phyloP scores from a whole-genome alignment of 441 rosid species.

The Adansonia madagascariensis region DNA sequence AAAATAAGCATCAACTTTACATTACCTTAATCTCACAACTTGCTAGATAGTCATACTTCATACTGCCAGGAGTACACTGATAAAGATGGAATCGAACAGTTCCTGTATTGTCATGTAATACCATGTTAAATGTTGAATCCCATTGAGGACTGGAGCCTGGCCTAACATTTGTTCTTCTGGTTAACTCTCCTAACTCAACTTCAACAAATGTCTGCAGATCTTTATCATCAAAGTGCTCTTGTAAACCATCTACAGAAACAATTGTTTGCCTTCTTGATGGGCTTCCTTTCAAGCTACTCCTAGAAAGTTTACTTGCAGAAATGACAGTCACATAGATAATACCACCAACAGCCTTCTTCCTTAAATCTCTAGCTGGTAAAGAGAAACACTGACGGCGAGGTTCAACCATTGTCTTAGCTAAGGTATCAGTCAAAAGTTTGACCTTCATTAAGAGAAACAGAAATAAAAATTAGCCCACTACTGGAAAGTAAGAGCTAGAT shows the following conservation, averaged over 20 bases:
- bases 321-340: constrained; percentile 72
- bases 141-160: constrained; percentile 73
- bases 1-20: constrained; percentile 13
- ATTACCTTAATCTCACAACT: constrained; percentile 92
- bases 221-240: constrained; percentile 47
- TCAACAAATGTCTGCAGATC: constrained; percentile 80
- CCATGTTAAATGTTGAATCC: constrained; percentile 89
- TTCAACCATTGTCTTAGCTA: constrained; percentile 91
- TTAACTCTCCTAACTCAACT: constrained; percentile 81
- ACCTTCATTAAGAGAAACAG: constrained; percentile 47
- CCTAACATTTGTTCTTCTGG: constrained; percentile 68
- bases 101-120: constrained; percentile 80
- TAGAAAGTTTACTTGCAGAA: constrained; percentile 71
- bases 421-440: constrained; percentile 74
- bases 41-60: constrained; percentile 69
- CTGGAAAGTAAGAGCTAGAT: background rate
- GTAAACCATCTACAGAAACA: constrained; percentile 38
- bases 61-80: constrained; percentile 58
- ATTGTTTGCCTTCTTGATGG: constrained; percentile 55
- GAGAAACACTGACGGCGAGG: constrained; percentile 82
- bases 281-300: constrained; percentile 63
- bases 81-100: constrained; percentile 70
- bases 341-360: constrained; percentile 86
- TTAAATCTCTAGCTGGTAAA: constrained; percentile 73
- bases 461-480: constrained; percentile 12